Evolutionary conservation across 805 yeast genomes (phyloP), one percentile per base, ranked within the genome.

Genomic region (Saturnispora quitensis): DNA sequence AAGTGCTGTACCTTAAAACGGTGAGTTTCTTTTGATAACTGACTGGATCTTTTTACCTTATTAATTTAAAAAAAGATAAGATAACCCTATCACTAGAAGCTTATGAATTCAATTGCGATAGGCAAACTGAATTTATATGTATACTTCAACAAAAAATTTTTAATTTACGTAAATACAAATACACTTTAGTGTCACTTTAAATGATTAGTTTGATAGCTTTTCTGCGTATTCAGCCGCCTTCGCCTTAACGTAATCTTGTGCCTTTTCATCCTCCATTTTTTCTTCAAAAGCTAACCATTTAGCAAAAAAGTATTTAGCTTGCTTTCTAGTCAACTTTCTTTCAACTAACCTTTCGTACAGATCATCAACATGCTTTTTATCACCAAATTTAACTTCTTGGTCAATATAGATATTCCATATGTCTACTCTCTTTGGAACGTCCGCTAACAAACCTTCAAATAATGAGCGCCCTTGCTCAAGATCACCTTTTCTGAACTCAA

Each of bases 391-490:
- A 61, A 88, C 82, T 68, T 91, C 98, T 67, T 88, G 95, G 67
- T 91, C 99, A 57, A 91, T 78, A 68, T 89, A 91, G 40, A 91
- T 95, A 62, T 86, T 90, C 98, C 98, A 91, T 55, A 91, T 68
- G 68, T 91, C 99, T 55, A 88, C 79, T 70, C 95, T 81, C 75
- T 89, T 89, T 50, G 97, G 93, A 46, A 86, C 91, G 64, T 90
- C 93, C 24, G 91, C 79, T 50, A 91, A 68, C 57, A 91, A 77
- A 53, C 97, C 98, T 72, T 91, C 98, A 62, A 91, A 88, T 59
- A 91, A 75, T 1, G 97, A 87, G 65, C 98, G 83, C 50, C 95
- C 99, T 67, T 90, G 91, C 68, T 91, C 99, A 8, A 89, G 72
- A 57, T 89, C 96, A 59, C 98, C 98, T 68, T 84, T 83, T 51